Evolutionary conservation across 2,329 filamentous ascomycete genomes (phyloP).

Genomic region (Diplodia sapinea): DNA sequence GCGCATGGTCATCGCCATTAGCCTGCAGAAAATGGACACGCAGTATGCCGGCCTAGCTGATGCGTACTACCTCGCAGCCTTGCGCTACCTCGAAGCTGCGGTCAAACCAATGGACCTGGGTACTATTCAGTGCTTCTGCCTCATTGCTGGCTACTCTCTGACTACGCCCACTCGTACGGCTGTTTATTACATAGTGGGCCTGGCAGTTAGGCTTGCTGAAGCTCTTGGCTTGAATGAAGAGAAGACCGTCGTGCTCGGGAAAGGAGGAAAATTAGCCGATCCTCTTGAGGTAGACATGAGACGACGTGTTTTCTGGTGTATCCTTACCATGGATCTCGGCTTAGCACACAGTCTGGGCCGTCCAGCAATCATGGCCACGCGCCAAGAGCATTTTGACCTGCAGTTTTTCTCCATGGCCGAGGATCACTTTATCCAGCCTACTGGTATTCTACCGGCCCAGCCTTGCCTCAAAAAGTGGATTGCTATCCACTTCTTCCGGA

Average conservation of each 20-base stretch:
- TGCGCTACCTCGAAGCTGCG: conserved; percentile 81
- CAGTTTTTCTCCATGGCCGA: conserved; percentile 81
- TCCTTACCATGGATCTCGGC: conserved; percentile 86
- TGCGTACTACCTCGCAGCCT: conserved; percentile 90
- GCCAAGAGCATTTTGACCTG: conserved; percentile 82
- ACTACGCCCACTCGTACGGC: conserved; percentile 90
- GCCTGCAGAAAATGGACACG: conserved; percentile 87
- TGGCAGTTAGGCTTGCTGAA: conserved; percentile 86
- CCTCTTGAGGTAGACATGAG: conserved; percentile 86
- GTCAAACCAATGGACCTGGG: conserved; percentile 87
- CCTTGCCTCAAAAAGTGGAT: conserved; percentile 85
- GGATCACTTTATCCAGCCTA: conserved; percentile 79
- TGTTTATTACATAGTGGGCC: conserved; percentile 89
- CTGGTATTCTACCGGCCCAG: conserved; percentile 73
- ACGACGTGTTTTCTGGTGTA: conserved; percentile 84
- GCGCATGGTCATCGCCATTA: conserved; percentile 92
- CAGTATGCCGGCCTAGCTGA: conserved; percentile 93
- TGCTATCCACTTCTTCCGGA: conserved; percentile 90
- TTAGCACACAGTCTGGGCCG: conserved; percentile 87
- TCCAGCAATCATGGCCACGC: conserved; percentile 82
- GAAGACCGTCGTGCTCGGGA: conserved; percentile 75
- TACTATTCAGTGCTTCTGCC: conserved; percentile 84
- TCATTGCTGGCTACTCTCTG: conserved; percentile 90
- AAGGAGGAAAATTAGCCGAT: conserved; percentile 66
- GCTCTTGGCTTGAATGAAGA: conserved; percentile 88